Conservation (phyloP, 129 eudicot genomes). For the Helichrysum umbraculigerum region DNA sequence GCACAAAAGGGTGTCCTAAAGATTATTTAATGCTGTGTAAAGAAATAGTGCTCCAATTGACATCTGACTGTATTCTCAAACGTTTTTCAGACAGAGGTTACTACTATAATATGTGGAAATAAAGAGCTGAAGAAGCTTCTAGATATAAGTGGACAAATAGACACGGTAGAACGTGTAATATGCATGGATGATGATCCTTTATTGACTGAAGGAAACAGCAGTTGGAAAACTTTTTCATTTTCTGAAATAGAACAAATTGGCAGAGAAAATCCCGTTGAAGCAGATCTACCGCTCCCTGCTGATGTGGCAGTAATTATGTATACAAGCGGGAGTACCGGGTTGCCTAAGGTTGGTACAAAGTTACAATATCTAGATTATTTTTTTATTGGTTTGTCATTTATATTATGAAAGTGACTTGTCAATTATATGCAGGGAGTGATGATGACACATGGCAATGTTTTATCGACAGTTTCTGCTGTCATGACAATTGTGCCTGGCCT, state of each 20-base stretch:
- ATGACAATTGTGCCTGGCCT: slow-evolving; percentile 92
- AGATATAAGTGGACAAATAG: slow-evolving; percentile 81
- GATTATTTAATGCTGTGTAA: neutral
- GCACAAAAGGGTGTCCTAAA: neutral
- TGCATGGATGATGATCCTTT: slow-evolving; percentile 67
- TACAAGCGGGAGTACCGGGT: slow-evolving; percentile 96
- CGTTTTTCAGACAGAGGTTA: slow-evolving; percentile 84
- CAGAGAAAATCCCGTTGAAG: slow-evolving; percentile 65
- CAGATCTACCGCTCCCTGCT: slow-evolving; percentile 78
- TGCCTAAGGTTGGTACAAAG: slow-evolving; percentile 76
- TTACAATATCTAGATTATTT: neutral
- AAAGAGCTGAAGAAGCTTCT: slow-evolving; percentile 84
- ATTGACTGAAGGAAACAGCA: slow-evolving; percentile 43
- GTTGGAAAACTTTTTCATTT: slow-evolving; percentile 68
- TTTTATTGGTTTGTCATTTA: neutral
- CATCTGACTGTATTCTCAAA: slow-evolving; percentile 14
- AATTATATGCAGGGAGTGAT: slow-evolving; percentile 74
- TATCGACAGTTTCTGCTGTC: slow-evolving; percentile 92
- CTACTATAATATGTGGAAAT: slow-evolving; percentile 92
- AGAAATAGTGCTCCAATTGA: slow-evolving; percentile 19
- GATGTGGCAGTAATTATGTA: slow-evolving; percentile 97
- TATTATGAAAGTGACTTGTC: neutral
- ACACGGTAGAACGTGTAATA: slow-evolving; percentile 79
- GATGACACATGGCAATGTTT: slow-evolving; percentile 92
- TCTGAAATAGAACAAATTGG: slow-evolving; percentile 75